A percentile compares a stretch with the other conserved stretches of the same genome.
These are phyloP conservation scores for Phytophthora pseudosyringae DNA, from an alignment of 352 stramenopile species.

Conservation along the genomic window DNA sequence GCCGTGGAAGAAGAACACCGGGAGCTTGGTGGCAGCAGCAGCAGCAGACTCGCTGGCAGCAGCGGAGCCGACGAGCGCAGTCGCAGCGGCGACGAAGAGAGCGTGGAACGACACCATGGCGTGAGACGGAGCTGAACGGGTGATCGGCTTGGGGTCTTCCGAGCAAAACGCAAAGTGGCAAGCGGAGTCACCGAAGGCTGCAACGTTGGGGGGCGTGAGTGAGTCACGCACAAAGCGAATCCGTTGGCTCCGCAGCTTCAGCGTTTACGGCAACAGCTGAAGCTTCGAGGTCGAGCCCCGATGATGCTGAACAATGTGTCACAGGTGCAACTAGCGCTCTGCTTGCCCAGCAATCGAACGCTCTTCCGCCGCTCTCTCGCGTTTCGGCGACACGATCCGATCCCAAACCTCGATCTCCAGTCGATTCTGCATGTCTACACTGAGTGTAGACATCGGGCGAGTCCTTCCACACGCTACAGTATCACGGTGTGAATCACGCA, in stretches of 20 bases:
- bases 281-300: slow-evolving; percentile 3
- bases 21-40: slow-evolving; percentile 34
- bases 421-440: no score
- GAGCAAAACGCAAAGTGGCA: slow-evolving; percentile 33
- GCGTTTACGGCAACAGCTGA: slow-evolving; percentile 20
- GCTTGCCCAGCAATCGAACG: slow-evolving; percentile 8
- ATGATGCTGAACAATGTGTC: slow-evolving; percentile 19
- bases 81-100: slow-evolving; percentile 21
- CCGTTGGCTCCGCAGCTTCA: slow-evolving; percentile 11
- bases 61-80: slow-evolving; percentile 24
- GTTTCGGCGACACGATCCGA: slow-evolving; percentile 16
- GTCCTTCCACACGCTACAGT: background rate
- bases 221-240: slow-evolving; percentile 6
- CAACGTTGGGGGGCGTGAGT: slow-evolving; percentile 5
- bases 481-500: no score
- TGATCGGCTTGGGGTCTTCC: slow-evolving; percentile 6
- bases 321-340: background rate
- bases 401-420: slow-evolving; percentile 17
- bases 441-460: slow-evolving; percentile 7
- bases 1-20: slow-evolving; percentile 66
- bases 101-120: slow-evolving; percentile 28
- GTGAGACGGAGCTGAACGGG: slow-evolving; percentile 11
- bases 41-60: slow-evolving; percentile 24
- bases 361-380: slow-evolving; percentile 15
- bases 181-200: background rate